These are phyloP conservation scores for Chaetoscypha palmicola DNA, from an alignment of 2,329 filamentous ascomycete genomes.

Conservation along the genomic window DNA sequence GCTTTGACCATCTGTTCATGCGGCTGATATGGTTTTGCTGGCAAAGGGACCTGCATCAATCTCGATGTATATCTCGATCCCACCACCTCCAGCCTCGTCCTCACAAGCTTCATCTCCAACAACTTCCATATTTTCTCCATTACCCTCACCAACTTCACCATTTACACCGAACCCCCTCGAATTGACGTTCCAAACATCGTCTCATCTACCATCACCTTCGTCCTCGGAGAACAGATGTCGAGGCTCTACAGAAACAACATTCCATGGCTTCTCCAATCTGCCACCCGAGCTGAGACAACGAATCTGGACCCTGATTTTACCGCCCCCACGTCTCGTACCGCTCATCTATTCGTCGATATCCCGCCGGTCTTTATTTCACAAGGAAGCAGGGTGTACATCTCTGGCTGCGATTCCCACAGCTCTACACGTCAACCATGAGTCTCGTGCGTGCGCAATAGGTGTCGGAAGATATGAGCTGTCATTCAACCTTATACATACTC, in stretches of 20 bases:
- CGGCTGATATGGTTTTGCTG: neutral
- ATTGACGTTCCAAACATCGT: neutral
- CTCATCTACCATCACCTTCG: too few species aligned
- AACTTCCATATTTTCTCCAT: too few species aligned
- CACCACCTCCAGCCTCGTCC: too few species aligned
- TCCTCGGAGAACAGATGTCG: neutral
- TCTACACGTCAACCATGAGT: neutral
- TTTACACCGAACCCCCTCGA: neutral
- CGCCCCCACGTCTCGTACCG: neutral
- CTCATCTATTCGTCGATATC: neutral
- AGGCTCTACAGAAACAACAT: neutral
- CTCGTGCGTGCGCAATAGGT: neutral
- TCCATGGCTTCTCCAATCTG: neutral
- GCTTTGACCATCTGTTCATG: neutral
- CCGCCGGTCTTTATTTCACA: neutral
- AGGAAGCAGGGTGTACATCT: neutral
- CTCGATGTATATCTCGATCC: too few species aligned
- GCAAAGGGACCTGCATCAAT: too few species aligned
- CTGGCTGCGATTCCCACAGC: neutral
- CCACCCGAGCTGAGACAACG: neutral
- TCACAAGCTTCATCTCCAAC: too few species aligned
- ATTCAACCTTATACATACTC: neutral
- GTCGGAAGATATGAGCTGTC: neutral
- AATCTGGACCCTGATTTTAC: neutral
- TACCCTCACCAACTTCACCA: neutral